Evolutionary conservation across 306 rosid genomes (phyloP), one percentile per base, ranked within the genome.

Genomic region (Trifolium repens): DNA sequence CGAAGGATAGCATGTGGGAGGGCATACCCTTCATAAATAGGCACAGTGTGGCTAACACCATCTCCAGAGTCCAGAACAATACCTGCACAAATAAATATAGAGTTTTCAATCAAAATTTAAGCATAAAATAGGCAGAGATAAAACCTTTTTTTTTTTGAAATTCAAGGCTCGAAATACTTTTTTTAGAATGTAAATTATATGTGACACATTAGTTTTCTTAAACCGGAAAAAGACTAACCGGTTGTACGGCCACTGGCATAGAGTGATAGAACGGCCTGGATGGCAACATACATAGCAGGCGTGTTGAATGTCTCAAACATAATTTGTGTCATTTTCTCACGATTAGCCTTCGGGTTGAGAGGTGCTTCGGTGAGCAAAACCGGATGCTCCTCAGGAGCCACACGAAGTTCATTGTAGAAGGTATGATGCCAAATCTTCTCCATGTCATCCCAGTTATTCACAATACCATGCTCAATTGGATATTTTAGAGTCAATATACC

Each of bases 351-450:
- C 14, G 98, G 98, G 57, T 92, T 92, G 13, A 92, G 94, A 78
- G 98, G 98, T 7, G 98, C 98, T 82, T 92, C 96, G 6, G 98
- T 92, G 75, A 92, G 98, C n/a, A 92, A 82, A 80, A 92, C 96
- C 0, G 94, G 98, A 50, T 92, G 98, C 78, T 92, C 98, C 77
- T 92, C 94, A 11, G 96, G 98, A 46, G 96, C 96, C 37, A 92
- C 98, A 75, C 98, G 96, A 17, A 92, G 90, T 67, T 92, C 97
- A 81, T 92, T 92, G 84, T 90, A 92, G 84, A 92, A 92, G 1
- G 97, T 92, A 64, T 92, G 97, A 85, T 92, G 97, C 96, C 96
- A 92, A 54, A 92, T 92, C 80, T 92, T 92, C 82, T 92, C 97
- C 97, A 92, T 92, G 79, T 92, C 97, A 86, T 92, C 97, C 96